Evolutionary conservation across 192 early-diverging fungal genomes (phyloP), one percentile per base, ranked within the genome.

Genomic region (Phycomyces blakesleeanus): DNA sequence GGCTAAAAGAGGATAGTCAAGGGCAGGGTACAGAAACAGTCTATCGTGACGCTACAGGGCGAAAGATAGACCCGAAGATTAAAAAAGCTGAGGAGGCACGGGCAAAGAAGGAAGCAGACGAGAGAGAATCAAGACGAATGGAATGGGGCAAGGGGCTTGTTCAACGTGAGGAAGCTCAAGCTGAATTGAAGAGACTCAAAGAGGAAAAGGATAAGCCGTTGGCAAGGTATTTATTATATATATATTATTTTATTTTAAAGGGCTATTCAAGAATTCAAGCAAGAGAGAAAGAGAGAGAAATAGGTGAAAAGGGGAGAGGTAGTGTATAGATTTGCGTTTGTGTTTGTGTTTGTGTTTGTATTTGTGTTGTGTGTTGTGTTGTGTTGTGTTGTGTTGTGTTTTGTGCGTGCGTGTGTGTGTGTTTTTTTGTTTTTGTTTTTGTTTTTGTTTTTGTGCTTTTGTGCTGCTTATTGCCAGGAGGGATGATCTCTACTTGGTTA

Each of bases 91-190:
- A 76, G 26, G 69, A 76, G 42, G 58, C 56, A n/a, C 55, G 65
- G 29, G 42, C 44, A 16, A 67, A 56, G 47, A 61, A 67, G 60
- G 37, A 72, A 52, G 54, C 76, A 63, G 71, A 81, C n/a, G 83
- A 85, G 53, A 76, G 69, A 55, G 70, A 81, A 55, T 79, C 81
- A 56, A 77, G 68, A 21, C 37, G 59, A 41, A 81, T 81, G 78
- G 81, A 83, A 55, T 85, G 83, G 83, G 83, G 83, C 41, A 83
- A 79, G 54, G 83, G 81, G 4, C 21, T 80, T 5, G 78, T 83
- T 1, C 81, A 83, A 51, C 73, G 81, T 18, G 62, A 76, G 37
- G 81, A 77, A 24, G 67, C 77, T 29, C 68, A 66, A 50, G 74
- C 69, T 10, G 67, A 62, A 29, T 61, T 75, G 55, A 77, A 49